Percentiles rank a stretch among this genome's conserved stretches.
phyloP scores from a whole-genome alignment of 2,329 filamentous ascomycete species.

The Apiospora hydei region DNA sequence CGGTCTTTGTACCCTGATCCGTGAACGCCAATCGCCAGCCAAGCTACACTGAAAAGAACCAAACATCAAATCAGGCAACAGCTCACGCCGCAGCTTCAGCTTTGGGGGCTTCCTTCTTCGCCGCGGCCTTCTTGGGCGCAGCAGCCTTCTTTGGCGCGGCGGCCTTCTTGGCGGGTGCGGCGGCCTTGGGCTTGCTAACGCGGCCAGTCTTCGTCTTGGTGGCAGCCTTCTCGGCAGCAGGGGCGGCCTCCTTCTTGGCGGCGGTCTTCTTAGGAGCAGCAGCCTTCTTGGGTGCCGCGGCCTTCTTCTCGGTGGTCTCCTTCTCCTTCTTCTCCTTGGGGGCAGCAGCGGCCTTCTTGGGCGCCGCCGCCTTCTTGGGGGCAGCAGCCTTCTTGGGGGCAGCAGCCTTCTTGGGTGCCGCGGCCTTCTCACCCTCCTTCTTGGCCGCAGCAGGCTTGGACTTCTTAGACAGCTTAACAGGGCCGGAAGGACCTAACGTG shows the following conservation, averaged over 20 bases:
- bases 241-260: conserved; percentile 53
- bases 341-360: conserved; percentile 45
- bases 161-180: conserved; percentile 50
- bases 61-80: conserved; percentile 34
- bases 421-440: conserved; percentile 48
- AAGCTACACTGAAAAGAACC: conserved; percentile 45
- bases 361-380: conserved; percentile 57
- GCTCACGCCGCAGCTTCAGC: conserved; percentile 39
- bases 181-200: conserved; percentile 53
- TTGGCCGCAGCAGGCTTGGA: conserved; percentile 53
- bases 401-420: conserved; percentile 46
- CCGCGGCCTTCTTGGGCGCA: conserved; percentile 30
- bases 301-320: conserved; percentile 46
- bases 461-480: conserved; percentile 93
- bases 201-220: conserved; percentile 46
- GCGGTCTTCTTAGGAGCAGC: conserved; percentile 59
- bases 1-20: conserved; percentile 42
- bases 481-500: conserved; percentile 76
- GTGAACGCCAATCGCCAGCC: conserved; percentile 44
- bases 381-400: conserved; percentile 57
- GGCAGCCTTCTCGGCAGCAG: conserved; percentile 67
- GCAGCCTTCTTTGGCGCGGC: conserved; percentile 52
- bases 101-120: conserved; percentile 45
- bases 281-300: conserved; percentile 48
- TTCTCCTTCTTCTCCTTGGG: conserved; percentile 46